Evolutionary conservation across 2,329 filamentous ascomycete genomes (phyloP).

Genomic region (Colletotrichum nymphaeae): DNA sequence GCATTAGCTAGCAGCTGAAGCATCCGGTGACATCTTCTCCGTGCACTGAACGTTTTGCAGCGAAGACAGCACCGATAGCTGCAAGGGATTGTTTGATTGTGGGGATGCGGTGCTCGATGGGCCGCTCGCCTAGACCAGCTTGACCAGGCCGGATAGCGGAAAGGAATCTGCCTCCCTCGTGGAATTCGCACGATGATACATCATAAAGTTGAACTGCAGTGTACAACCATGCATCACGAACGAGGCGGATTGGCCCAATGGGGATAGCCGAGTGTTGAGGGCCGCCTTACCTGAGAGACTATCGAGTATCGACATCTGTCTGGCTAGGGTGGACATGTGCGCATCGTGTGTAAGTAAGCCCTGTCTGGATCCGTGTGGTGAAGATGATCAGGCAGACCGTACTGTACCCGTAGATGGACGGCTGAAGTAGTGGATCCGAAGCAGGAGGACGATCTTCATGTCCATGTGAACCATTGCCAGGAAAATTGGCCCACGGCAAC

Average conservation of each 20-base stretch:
- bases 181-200: slow-evolving; percentile 31
- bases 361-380: slow-evolving; percentile 8
- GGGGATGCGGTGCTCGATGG: slow-evolving; percentile 16
- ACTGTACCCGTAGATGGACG: not conserved
- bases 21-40: not conserved
- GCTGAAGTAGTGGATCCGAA: slow-evolving; percentile 21
- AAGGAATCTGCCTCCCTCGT: slow-evolving; percentile 20
- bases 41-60: slow-evolving; percentile 2
- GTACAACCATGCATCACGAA: not conserved
- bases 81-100: slow-evolving; percentile 20
- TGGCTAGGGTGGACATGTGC: not conserved
- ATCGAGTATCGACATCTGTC: slow-evolving; percentile 8
- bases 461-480: slow-evolving; percentile 7
- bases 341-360: slow-evolving; percentile 1
- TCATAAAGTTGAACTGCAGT: not conserved
- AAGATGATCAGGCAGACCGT: not conserved
- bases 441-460: slow-evolving; percentile 26
- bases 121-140: slow-evolving; percentile 9
- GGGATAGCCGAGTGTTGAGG: slow-evolving; percentile 25
- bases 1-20: slow-evolving; percentile 19
- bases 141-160: slow-evolving; percentile 25
- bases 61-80: slow-evolving; percentile 7
- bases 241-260: slow-evolving; percentile 15
- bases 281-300: slow-evolving; percentile 19
- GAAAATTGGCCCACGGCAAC: slow-evolving; percentile 10